Evolutionary conservation across 768 basidiomycete species (phyloP).

Genomic region (Glaciozyma antarctica): DNA sequence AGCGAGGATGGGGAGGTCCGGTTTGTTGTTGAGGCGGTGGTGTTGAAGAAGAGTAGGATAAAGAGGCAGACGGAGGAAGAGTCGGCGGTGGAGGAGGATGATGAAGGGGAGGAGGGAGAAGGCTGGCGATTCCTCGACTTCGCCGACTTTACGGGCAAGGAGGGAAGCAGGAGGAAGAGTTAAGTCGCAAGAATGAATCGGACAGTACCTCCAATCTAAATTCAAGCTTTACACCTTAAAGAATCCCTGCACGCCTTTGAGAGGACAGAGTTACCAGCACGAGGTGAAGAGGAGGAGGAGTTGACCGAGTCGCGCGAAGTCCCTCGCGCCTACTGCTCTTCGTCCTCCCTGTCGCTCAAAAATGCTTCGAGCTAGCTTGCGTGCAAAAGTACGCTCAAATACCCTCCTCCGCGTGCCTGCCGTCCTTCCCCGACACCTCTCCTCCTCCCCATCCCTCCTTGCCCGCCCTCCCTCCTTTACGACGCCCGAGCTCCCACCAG

Average conservation of each 20-base stretch:
- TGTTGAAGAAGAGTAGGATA: background rate
- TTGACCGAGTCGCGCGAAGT: no score
- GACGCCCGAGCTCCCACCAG: background rate
- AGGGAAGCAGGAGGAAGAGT: no score
- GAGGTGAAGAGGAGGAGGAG: no score
- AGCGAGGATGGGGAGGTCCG: constrained; percentile 6
- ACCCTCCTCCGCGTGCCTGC: background rate
- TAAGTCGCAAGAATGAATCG: no score
- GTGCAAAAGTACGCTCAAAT: no score
- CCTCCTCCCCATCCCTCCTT: background rate
- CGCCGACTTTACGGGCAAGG: background rate
- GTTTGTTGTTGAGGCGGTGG: constrained; percentile 14
- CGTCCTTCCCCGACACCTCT: background rate
- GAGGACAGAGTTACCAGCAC: no score
- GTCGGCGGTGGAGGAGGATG: background rate
- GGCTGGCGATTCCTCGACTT: constrained; percentile 7
- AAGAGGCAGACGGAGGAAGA: background rate
- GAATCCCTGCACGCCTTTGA: no score
- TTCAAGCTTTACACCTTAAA: no score
- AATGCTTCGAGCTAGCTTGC: no score
- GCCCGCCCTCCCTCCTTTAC: background rate
- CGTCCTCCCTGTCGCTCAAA: no score
- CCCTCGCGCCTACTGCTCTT: no score
- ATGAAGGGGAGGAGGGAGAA: background rate
- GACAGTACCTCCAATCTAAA: no score